phyloP scores from a whole-genome alignment of 1,284 basidiomycete genomes.

The Apiotrichum gracile region DNA sequence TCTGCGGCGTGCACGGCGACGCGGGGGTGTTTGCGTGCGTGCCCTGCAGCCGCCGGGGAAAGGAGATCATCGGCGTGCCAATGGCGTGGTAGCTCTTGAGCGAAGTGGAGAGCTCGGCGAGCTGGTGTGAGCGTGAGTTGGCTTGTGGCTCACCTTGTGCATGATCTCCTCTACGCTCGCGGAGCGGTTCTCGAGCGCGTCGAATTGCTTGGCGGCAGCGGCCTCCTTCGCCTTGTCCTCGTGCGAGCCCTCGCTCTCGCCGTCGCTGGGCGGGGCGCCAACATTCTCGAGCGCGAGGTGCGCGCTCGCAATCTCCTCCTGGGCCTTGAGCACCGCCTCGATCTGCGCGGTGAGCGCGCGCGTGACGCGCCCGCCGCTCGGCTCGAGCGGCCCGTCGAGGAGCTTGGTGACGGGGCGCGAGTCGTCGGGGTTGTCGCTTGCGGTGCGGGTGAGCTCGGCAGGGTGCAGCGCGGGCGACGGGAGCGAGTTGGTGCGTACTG shows the following conservation, averaged over 20 bases:
- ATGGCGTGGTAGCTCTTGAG: conserved; percentile 14
- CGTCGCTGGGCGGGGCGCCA: background rate
- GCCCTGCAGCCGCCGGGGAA: background rate
- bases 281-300: conserved; percentile 16
- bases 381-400: conserved; percentile 12
- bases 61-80: conserved; percentile 15
- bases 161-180: conserved; percentile 16
- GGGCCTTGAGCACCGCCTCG: conserved; percentile 11
- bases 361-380: conserved; percentile 9
- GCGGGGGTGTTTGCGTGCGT: background rate
- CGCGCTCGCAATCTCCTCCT: conserved; percentile 14
- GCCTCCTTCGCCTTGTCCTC: background rate
- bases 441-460: background rate
- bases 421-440: background rate
- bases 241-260: background rate
- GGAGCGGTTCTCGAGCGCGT: conserved; percentile 2
- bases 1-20: background rate
- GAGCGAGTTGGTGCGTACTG: background rate
- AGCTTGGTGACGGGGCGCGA: background rate
- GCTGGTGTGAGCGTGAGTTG: conserved; percentile 5
- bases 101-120: conserved; percentile 7
- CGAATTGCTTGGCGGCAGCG: no score
- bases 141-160: conserved; percentile 5
- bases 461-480: background rate
- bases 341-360: conserved; percentile 13